phyloP scores from a whole-genome alignment of 768 basidiomycete species.

The Russula sp. region DNA sequence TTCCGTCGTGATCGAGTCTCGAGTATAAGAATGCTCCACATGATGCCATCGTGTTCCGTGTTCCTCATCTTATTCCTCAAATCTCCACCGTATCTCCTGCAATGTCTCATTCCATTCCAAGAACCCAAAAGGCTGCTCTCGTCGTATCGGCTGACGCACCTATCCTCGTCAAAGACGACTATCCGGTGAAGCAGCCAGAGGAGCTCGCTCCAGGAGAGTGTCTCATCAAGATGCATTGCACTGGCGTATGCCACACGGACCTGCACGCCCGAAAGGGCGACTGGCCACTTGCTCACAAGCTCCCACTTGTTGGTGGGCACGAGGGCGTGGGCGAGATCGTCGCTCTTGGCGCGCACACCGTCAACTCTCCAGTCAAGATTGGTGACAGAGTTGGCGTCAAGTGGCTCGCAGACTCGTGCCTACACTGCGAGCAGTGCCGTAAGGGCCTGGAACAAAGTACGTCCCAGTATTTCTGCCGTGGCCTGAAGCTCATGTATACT shows the following conservation, averaged over 20 bases:
- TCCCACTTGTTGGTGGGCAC: slow-evolving; percentile 74
- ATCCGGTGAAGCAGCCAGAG: slow-evolving; percentile 48
- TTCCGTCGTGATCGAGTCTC: too few species aligned
- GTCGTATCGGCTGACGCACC: slow-evolving; percentile 28
- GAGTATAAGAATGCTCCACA: slow-evolving; percentile 2
- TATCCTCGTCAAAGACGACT: slow-evolving; percentile 34
- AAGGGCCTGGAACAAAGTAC: slow-evolving; percentile 72
- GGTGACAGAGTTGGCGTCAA: slow-evolving; percentile 83
- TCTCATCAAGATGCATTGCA: slow-evolving; percentile 66
- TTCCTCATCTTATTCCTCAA: not conserved
- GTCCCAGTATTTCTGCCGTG: slow-evolving; percentile 16
- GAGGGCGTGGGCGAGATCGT: slow-evolving; percentile 72
- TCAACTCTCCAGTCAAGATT: slow-evolving; percentile 52
- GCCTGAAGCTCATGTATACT: not conserved
- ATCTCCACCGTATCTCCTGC: not conserved
- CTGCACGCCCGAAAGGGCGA: slow-evolving; percentile 68
- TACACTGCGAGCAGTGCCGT: slow-evolving; percentile 69
- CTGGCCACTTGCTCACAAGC: slow-evolving; percentile 67
- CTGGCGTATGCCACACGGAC: slow-evolving; percentile 86
- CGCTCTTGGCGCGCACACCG: slow-evolving; percentile 65
- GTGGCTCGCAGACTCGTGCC: slow-evolving; percentile 68
- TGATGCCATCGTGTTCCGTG: not conserved
- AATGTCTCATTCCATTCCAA: slow-evolving; percentile 31
- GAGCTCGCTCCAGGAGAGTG: slow-evolving; percentile 63
- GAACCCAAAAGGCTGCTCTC: slow-evolving; percentile 38